These are phyloP conservation scores for Neckera pumila DNA, from an alignment of 225 moss, liverwort and hornwort species.

Conservation along the genomic window DNA sequence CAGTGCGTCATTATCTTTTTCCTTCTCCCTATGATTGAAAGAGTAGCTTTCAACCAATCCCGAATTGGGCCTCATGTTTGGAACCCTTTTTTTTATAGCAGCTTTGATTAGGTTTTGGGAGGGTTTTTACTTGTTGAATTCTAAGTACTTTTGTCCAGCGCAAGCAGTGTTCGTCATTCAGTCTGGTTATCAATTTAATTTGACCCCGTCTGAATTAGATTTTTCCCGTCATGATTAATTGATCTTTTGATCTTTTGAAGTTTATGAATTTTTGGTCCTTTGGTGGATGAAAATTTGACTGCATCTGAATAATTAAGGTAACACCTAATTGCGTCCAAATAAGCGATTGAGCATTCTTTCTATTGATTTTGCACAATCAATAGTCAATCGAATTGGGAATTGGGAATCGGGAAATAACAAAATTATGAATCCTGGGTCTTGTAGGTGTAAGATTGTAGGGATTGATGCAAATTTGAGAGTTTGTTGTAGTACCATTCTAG, in stretches of 20 bases:
- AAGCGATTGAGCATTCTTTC: not conserved
- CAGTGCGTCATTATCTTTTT: not conserved
- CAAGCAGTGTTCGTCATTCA: not conserved
- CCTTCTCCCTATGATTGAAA: not conserved
- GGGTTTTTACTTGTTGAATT: not conserved
- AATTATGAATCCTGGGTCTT: not conserved
- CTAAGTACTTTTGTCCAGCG: not conserved
- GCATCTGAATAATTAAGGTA: not conserved
- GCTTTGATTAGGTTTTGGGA: not conserved
- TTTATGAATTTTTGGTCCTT: not conserved
- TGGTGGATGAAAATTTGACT: not conserved
- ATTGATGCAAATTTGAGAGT: not conserved
- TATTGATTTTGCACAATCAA: not conserved
- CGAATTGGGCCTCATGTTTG: not conserved
- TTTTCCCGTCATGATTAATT: not conserved
- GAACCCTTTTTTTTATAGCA: not conserved
- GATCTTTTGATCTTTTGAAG: not conserved
- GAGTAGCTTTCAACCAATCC: not conserved
- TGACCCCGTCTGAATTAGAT: not conserved
- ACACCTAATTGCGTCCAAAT: no score
- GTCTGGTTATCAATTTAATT: not conserved
- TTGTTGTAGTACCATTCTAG: not conserved
- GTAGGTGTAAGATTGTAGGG: not conserved
- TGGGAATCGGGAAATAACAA: not conserved
- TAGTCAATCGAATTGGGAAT: not conserved